These are phyloP conservation scores for Sherardia arvensis DNA, from an alignment of 257 asterid genomes.

Conservation along the genomic window DNA sequence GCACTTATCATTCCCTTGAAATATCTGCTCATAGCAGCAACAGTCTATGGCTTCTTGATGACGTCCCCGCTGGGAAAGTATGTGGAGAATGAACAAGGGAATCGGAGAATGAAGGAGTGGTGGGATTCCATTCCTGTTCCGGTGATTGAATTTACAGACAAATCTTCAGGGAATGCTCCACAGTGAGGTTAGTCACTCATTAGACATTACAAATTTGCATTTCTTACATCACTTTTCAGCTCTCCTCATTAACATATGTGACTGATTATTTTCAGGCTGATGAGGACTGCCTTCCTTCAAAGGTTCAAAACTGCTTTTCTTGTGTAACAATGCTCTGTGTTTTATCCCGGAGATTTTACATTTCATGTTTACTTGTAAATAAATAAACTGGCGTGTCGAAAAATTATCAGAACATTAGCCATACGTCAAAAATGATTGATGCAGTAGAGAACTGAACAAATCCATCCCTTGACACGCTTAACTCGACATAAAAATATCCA, in stretches of 20 bases:
- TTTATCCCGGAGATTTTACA: too few relatives aligned
- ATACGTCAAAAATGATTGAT: too few relatives aligned
- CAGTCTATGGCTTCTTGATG: constrained; percentile 26
- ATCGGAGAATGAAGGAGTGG: constrained; percentile 72
- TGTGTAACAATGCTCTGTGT: too few relatives aligned
- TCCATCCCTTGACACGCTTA: too few relatives aligned
- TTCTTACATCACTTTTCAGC: background rate
- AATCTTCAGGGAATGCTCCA: background rate
- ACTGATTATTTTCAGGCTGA: background rate
- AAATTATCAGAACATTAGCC: too few relatives aligned
- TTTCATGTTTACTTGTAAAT: too few relatives aligned
- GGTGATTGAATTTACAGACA: constrained; percentile 45
- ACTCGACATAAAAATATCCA: too few relatives aligned
- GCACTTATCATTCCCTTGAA: constrained; percentile 57
- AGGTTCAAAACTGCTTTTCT: background rate
- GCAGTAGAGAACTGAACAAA: too few relatives aligned
- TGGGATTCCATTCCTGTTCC: constrained; percentile 87
- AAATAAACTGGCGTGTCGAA: too few relatives aligned
- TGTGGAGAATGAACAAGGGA: constrained; percentile 44
- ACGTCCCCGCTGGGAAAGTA: constrained; percentile 39
- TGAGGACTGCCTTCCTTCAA: background rate
- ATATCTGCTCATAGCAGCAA: constrained; percentile 33
- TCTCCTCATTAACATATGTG: background rate
- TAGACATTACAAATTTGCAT: background rate
- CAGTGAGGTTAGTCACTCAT: background rate